Evolutionary conservation across 441 rosid species (phyloP).

Genomic region (Euphorbia corollata): DNA sequence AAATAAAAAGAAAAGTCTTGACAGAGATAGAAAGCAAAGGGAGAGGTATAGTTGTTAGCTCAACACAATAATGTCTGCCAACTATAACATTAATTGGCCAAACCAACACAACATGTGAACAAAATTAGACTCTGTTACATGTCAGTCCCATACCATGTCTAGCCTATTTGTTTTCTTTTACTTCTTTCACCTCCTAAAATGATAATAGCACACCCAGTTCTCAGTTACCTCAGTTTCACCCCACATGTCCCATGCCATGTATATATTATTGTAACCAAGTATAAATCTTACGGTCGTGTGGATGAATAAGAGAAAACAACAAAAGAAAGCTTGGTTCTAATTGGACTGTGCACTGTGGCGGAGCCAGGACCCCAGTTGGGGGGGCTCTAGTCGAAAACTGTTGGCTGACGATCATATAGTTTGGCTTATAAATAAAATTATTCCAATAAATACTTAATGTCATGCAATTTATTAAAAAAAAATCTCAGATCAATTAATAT

Average conservation of each 20-base stretch:
- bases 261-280: too few relatives aligned
- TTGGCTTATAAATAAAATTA: too few relatives aligned
- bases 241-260: not conserved
- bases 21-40: not conserved
- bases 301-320: too few relatives aligned
- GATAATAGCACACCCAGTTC: not conserved
- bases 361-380: too few relatives aligned
- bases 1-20: not conserved
- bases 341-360: too few relatives aligned
- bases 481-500: too few relatives aligned
- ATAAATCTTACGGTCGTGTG: too few relatives aligned
- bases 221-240: not conserved
- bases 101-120: conserved; percentile 13
- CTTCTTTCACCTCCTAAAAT: conserved; percentile 3
- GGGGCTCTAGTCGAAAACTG: too few relatives aligned
- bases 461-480: too few relatives aligned
- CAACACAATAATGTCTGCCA: conserved; percentile 11
- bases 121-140: conserved; percentile 7
- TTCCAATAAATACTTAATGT: too few relatives aligned
- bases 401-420: too few relatives aligned
- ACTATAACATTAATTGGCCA: not conserved
- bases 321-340: too few relatives aligned
- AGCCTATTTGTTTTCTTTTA: not conserved
- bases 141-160: not conserved
- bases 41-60: conserved; percentile 4